These are phyloP conservation scores for Dothistroma pini DNA, from an alignment of 2,329 filamentous ascomycete species.

Conservation along the genomic window DNA sequence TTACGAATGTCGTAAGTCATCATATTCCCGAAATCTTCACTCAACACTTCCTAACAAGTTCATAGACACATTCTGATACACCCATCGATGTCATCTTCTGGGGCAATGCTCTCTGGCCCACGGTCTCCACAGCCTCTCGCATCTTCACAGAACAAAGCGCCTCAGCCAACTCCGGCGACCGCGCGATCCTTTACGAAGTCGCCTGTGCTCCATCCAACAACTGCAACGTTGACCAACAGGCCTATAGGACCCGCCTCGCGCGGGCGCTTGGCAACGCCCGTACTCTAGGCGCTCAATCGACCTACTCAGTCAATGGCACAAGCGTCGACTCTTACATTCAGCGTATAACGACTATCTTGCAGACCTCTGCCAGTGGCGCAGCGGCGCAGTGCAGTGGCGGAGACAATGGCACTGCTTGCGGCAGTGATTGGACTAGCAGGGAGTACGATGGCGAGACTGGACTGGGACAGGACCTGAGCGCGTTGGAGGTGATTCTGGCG, in stretches of 20 bases:
- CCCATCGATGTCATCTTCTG: constrained; percentile 17
- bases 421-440: constrained; percentile 38
- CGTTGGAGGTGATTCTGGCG: constrained; percentile 48
- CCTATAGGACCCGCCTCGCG: constrained; percentile 68
- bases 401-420: constrained; percentile 39
- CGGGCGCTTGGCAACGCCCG: constrained; percentile 19
- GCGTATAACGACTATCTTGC: constrained; percentile 18
- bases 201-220: constrained; percentile 58
- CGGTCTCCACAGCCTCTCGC: constrained; percentile 21
- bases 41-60: neutral
- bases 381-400: constrained; percentile 52
- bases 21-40: neutral
- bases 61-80: neutral
- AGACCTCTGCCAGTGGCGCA: constrained; percentile 50
- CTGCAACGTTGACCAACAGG: constrained; percentile 69
- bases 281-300: constrained; percentile 9
- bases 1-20: constrained; percentile 51
- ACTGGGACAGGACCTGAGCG: constrained; percentile 54
- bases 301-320: constrained; percentile 45
- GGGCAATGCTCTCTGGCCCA: constrained; percentile 16
- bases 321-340: neutral
- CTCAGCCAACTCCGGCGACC: constrained; percentile 42
- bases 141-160: constrained; percentile 50
- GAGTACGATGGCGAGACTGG: constrained; percentile 45
- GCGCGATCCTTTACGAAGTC: constrained; percentile 57